phyloP scores from a whole-genome alignment of 1,139 yeast genomes.

The Blastobotrys apis region DNA sequence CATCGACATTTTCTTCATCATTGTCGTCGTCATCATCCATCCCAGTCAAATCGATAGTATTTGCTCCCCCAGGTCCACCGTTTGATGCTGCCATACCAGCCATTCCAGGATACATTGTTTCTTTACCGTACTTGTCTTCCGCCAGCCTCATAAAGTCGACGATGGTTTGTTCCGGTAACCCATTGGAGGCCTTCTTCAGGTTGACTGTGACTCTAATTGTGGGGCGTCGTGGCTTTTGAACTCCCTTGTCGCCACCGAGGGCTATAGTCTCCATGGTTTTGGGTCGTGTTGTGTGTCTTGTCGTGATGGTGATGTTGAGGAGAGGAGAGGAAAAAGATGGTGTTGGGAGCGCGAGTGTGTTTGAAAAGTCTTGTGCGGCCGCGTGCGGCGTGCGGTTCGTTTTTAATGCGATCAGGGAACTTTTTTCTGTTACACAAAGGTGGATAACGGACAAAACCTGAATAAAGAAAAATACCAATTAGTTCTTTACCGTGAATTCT shows the following conservation, averaged over 20 bases:
- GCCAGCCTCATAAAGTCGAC: slow-evolving; percentile 76
- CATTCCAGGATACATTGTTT: slow-evolving; percentile 62
- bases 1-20: slow-evolving; percentile 57
- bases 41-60: slow-evolving; percentile 57
- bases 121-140: slow-evolving; percentile 84
- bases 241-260: background rate
- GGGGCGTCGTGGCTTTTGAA: background rate
- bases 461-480: too few species aligned
- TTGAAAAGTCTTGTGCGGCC: background rate
- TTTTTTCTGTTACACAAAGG: too few species aligned
- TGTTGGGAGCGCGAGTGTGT: background rate
- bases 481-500: too few species aligned
- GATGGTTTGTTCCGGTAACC: slow-evolving; percentile 43
- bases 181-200: slow-evolving; percentile 1
- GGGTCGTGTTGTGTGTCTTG: background rate
- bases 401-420: too few species aligned
- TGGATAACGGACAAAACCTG: too few species aligned
- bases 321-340: too few species aligned
- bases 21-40: slow-evolving; percentile 58
- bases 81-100: slow-evolving; percentile 31
- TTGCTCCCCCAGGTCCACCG: slow-evolving; percentile 43
- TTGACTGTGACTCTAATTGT: background rate
- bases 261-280: slow-evolving; percentile 1
- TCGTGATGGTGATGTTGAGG: background rate
- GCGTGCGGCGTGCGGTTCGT: background rate